Base-by-base conservation (phyloP, 2,329 filamentous ascomycete species). In the Penicillium sp. region DNA sequence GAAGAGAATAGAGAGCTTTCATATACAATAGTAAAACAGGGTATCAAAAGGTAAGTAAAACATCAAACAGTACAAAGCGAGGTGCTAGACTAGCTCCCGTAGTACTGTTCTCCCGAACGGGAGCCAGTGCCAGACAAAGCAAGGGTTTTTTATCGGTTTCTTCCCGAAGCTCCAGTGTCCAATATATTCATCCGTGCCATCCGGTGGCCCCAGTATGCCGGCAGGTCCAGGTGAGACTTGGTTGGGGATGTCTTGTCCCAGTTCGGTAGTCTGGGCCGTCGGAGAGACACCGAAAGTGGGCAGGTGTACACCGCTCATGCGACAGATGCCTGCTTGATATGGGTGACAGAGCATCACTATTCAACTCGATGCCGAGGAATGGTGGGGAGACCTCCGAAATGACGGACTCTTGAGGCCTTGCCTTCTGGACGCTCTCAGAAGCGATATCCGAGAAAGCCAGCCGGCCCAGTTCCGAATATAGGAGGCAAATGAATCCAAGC, bases 1-100 rank as follows among this genome's bases (percentile, higher is more conserved):
- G 12, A 35, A 59, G 28, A 49, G 15, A 19, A 57, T 44, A 42
- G 9, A 49, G 24, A 28, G 49, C 17, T 49, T 49, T 59, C 42
- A 51, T 59, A 55, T 53, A 42, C 22, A 58, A 30, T 28, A 51
- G 42, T 45, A 63, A 59, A 56, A 58, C 13, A 59, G 66, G 67
- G 67, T 69, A 68, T 69, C 67, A 65, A 63, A 64, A 50, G 45
- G 47, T 28, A 59, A 10, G 12, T 37, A 61, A 56, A 58, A 55
- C 58, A 67, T 26, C 53, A 59, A 56, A 54, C 12, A 28, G 33
- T 19, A 40, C 33, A 40, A 17, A 5, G 33, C 7, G 19, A 40
- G n/a, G 22, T 38, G 37, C 33, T 12, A 22, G 9, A 40, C 51
- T 22, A 9, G 37, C 30, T 28, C 33, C 51, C 13, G 26, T 6